Evolutionary conservation across 139 green algal species (phyloP).

Genomic region (Trebouxia sp.): DNA sequence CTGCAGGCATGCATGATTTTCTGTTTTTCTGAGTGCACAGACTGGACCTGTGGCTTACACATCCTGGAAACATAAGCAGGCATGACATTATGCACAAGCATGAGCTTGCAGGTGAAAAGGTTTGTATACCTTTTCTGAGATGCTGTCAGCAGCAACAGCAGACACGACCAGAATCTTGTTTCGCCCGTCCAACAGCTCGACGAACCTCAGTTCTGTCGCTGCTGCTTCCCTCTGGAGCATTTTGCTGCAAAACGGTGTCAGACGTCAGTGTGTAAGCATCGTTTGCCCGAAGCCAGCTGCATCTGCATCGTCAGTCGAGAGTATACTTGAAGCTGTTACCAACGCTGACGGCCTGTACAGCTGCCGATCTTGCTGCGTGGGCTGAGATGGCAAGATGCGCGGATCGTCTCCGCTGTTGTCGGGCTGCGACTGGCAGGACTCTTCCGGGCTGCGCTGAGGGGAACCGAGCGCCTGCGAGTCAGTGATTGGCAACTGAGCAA

Average conservation of each 20-base stretch:
- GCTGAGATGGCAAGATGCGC: neutral
- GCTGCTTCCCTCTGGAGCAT: neutral
- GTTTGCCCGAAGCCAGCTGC: neutral
- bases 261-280: too few relatives aligned
- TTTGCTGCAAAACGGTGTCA: neutral
- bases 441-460: neutral
- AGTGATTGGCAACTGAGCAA: too few relatives aligned
- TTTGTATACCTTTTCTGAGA: neutral
- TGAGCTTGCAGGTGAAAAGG: neutral
- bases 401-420: neutral
- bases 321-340: conserved; percentile 1
- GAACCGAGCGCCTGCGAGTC: neutral
- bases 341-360: neutral
- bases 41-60: too few relatives aligned
- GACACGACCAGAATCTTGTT: conserved; percentile 12
- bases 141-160: neutral
- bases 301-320: neutral
- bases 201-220: neutral
- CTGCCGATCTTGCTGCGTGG: neutral
- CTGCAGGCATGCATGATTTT: too few relatives aligned
- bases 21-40: too few relatives aligned
- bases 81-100: too few relatives aligned
- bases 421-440: neutral
- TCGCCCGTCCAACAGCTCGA: neutral
- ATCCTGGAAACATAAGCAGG: too few relatives aligned